phyloP scores from a whole-genome alignment of 2,329 filamentous ascomycete genomes.

The Neonectria punicea region DNA sequence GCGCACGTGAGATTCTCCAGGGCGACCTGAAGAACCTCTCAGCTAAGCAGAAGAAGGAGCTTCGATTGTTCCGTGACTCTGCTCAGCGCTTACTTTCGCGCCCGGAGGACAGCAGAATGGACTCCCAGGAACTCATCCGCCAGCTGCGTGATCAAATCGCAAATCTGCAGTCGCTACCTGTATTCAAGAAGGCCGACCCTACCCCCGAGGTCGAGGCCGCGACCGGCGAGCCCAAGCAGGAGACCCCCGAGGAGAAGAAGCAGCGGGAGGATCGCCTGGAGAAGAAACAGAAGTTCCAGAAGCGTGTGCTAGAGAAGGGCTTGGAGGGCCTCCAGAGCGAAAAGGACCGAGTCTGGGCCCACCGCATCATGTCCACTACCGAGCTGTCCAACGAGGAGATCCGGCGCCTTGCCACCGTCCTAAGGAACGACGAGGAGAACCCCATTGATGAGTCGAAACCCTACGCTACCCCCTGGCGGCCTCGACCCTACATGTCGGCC shows the following conservation, averaged over 20 bases:
- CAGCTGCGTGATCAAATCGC: slow-evolving; percentile 48
- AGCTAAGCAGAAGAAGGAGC: slow-evolving; percentile 78
- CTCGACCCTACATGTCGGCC: slow-evolving; percentile 85
- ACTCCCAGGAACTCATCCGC: slow-evolving; percentile 44
- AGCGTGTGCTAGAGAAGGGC: slow-evolving; percentile 48
- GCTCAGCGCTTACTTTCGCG: slow-evolving; percentile 69
- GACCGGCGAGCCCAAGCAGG: slow-evolving; percentile 22
- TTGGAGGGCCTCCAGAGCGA: slow-evolving; percentile 48
- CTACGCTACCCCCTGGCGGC: slow-evolving; percentile 91
- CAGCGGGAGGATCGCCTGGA: slow-evolving; percentile 31
- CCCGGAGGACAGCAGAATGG: slow-evolving; percentile 46
- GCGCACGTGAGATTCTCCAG: slow-evolving; percentile 48
- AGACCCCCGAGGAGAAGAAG: slow-evolving; percentile 27
- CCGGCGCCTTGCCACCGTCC: slow-evolving; percentile 63
- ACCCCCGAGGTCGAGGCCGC: slow-evolving; percentile 17
- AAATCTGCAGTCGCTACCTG: slow-evolving; percentile 46
- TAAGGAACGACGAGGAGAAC: slow-evolving; percentile 77
- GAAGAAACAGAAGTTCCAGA: slow-evolving; percentile 42
- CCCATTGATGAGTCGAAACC: slow-evolving; percentile 81
- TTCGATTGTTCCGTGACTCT: slow-evolving; percentile 76
- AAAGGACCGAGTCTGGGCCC: slow-evolving; percentile 45
- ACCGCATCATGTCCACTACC: slow-evolving; percentile 47
- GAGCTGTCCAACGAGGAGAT: slow-evolving; percentile 61
- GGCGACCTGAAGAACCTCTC: slow-evolving; percentile 64
- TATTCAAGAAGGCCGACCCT: slow-evolving; percentile 45